phyloP scores from a whole-genome alignment of 768 basidiomycete genomes.

The Udeniomyces megalosporus region DNA sequence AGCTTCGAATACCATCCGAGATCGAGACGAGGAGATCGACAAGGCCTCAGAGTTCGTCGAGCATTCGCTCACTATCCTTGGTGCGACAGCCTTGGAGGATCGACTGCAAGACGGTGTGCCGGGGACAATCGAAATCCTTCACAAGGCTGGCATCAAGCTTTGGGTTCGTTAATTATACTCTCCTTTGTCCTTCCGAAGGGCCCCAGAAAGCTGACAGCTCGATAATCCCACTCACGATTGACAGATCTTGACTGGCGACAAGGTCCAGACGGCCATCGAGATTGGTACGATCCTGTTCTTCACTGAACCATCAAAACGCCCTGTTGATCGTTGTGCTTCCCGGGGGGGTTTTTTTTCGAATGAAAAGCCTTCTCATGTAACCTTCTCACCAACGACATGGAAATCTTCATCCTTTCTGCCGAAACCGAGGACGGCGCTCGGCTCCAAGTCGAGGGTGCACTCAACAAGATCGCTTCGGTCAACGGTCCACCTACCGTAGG shows the following conservation, averaged over 20 bases:
- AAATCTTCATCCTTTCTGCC: constrained; percentile 89
- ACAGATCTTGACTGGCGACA: constrained; percentile 49
- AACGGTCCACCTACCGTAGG: constrained; percentile 46
- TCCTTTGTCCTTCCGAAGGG: not conserved
- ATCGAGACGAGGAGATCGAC: constrained; percentile 82
- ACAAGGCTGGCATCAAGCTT: constrained; percentile 85
- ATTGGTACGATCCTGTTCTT: constrained; percentile 43
- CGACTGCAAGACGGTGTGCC: constrained; percentile 95
- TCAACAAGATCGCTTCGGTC: constrained; percentile 85
- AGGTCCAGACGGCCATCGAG: constrained; percentile 94
- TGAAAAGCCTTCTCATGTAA: constrained; percentile 69
- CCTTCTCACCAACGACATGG: constrained; percentile 82
- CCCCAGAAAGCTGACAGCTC: not conserved
- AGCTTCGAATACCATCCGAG: constrained; percentile 56
- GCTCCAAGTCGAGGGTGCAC: constrained; percentile 61
- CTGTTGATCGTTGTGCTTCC: not conserved
- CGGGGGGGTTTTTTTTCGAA: not conserved
- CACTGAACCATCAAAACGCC: too few relatives aligned
- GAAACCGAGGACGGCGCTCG: constrained; percentile 58
- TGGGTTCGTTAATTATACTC: constrained; percentile 40
- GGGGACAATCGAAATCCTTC: constrained; percentile 80
- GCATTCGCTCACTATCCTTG: constrained; percentile 63
- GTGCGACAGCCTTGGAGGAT: constrained; percentile 91
- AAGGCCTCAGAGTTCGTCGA: constrained; percentile 72
- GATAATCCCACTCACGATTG: not conserved